phyloP scores from a whole-genome alignment of 306 rosid species.

The Gillenia trifoliata region DNA sequence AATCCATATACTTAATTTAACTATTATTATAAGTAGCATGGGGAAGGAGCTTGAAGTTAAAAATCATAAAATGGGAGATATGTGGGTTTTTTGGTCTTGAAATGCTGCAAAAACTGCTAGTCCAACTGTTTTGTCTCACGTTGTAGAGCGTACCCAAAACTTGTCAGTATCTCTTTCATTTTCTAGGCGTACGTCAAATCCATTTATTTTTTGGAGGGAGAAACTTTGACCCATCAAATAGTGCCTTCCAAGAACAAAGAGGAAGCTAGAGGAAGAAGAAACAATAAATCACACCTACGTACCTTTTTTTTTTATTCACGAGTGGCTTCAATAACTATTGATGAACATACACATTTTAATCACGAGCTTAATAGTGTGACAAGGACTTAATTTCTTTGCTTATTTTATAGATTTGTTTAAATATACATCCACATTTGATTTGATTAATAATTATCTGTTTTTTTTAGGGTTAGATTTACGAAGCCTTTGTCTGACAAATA shows the following conservation, averaged over 20 bases:
- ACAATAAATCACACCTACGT: background rate
- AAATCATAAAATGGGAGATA: background rate
- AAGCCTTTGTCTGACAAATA: constrained; percentile 14
- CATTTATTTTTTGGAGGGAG: constrained; percentile 5
- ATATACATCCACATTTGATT: background rate
- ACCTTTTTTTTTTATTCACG: background rate
- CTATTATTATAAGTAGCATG: background rate
- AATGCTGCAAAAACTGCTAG: constrained; percentile 6
- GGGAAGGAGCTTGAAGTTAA: background rate
- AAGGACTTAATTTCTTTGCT: background rate
- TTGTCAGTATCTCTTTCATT: constrained; percentile 28
- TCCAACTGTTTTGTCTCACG: constrained; percentile 13
- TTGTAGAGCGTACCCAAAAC: constrained; percentile 39
- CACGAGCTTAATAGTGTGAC: constrained; percentile 21
- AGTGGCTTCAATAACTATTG: constrained; percentile 35
- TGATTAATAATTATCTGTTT: background rate
- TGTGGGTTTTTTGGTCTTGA: constrained; percentile 13
- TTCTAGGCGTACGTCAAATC: constrained; percentile 5
- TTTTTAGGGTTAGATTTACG: background rate
- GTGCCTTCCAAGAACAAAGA: background rate
- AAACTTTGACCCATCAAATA: constrained; percentile 38
- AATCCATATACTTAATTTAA: background rate
- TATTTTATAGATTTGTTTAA: background rate
- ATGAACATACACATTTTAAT: constrained; percentile 28
- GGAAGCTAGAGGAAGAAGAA: constrained; percentile 4